These are phyloP conservation scores for Spatholobus suberectus DNA, from an alignment of 306 rosid species.

Conservation along the genomic window DNA sequence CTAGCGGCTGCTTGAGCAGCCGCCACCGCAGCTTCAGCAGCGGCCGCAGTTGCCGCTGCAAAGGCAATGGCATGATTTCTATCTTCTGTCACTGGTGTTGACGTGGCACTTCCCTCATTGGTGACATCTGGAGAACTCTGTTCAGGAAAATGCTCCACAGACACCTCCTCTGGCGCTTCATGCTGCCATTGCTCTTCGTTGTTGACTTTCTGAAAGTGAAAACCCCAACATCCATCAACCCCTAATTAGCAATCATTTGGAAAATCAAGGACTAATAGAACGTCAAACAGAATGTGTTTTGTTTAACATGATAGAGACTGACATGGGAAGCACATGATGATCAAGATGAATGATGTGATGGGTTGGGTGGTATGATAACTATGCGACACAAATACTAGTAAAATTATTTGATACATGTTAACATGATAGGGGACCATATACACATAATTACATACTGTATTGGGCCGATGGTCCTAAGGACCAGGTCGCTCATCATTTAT, in stretches of 20 bases:
- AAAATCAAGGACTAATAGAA: neutral
- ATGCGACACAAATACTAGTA: slow-evolving; percentile 49
- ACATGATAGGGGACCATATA: slow-evolving; percentile 72
- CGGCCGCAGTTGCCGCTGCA: slow-evolving; percentile 83
- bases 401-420: slow-evolving; percentile 54
- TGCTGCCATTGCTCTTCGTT: slow-evolving; percentile 61
- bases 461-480: slow-evolving; percentile 45
- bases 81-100: slow-evolving; percentile 62
- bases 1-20: slow-evolving; percentile 92
- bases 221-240: slow-evolving; percentile 11
- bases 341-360: slow-evolving; percentile 58
- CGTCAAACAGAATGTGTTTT: neutral
- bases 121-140: slow-evolving; percentile 78
- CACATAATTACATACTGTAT: slow-evolving; percentile 36
- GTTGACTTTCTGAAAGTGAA: slow-evolving; percentile 42
- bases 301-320: slow-evolving; percentile 52
- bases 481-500: slow-evolving; percentile 34
- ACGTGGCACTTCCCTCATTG: slow-evolving; percentile 60
- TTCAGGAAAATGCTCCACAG: slow-evolving; percentile 77
- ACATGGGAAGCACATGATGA: slow-evolving; percentile 59
- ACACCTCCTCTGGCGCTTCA: slow-evolving; percentile 76
- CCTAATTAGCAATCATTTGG: slow-evolving; percentile 21
- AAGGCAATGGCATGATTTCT: slow-evolving; percentile 75
- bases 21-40: slow-evolving; percentile 80
- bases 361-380: slow-evolving; percentile 65